Conservation (phyloP, 768 basidiomycete species). For the Leucosporidium yakuticum region DNA sequence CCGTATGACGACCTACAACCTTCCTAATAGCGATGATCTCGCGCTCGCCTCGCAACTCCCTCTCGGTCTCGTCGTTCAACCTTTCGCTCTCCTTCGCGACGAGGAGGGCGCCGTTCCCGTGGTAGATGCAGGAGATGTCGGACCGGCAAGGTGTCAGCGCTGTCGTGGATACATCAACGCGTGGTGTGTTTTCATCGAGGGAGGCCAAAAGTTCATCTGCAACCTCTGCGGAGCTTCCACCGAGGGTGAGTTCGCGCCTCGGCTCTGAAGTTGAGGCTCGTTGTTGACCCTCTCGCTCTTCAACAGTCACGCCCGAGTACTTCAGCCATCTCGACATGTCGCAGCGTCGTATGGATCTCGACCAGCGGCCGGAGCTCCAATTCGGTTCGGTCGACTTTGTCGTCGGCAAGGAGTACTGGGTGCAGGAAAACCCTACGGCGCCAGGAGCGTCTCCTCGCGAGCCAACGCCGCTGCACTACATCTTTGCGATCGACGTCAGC, state of each 20-base stretch:
- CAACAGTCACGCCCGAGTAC: slow-evolving; percentile 67
- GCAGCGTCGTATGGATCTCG: slow-evolving; percentile 69
- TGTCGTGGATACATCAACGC: slow-evolving; percentile 91
- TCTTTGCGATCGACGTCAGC: slow-evolving; percentile 87
- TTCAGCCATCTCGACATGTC: slow-evolving; percentile 76
- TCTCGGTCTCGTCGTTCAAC: slow-evolving; percentile 76
- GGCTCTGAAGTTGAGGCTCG: neutral
- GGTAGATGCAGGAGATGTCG: slow-evolving; percentile 62
- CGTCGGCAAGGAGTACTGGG: slow-evolving; percentile 81
- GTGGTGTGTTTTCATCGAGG: slow-evolving; percentile 78
- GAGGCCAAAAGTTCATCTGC: slow-evolving; percentile 82
- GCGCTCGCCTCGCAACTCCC: slow-evolving; percentile 78
- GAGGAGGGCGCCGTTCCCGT: slow-evolving; percentile 65
- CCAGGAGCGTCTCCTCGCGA: slow-evolving; percentile 44
- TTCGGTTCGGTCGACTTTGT: slow-evolving; percentile 87
- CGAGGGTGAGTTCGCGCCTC: slow-evolving; percentile 57
- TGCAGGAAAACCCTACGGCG: slow-evolving; percentile 45
- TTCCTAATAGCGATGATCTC: slow-evolving; percentile 73
- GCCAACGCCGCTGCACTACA: slow-evolving; percentile 63
- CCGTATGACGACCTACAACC: slow-evolving; percentile 79
- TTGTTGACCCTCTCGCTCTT: neutral
- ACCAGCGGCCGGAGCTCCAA: slow-evolving; percentile 74
- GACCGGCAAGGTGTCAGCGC: slow-evolving; percentile 74
- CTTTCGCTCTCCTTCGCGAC: slow-evolving; percentile 73
- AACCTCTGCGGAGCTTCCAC: slow-evolving; percentile 81